Conservation (phyloP, 2,329 filamentous ascomycete genomes). For the Colletotrichum sansevieriae region DNA sequence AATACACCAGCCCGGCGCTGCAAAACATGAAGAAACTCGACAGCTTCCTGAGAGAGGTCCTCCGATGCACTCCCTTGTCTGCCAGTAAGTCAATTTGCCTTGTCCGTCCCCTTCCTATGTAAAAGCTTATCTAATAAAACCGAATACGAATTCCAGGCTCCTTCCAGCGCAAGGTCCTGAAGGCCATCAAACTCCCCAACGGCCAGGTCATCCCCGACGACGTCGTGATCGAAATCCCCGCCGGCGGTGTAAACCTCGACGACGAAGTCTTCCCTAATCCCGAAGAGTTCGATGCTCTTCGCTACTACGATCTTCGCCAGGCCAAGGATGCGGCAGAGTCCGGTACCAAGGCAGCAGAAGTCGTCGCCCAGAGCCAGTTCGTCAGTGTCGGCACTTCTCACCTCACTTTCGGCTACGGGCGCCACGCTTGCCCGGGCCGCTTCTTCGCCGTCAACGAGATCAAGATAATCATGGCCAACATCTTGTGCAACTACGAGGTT, state of each 20-base stretch:
- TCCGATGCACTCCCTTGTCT: conserved; percentile 49
- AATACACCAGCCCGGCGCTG: conserved; percentile 52
- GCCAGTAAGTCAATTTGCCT: conserved; percentile 4
- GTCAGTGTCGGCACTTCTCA: conserved; percentile 50
- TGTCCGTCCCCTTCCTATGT: background rate
- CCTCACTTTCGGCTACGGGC: conserved; percentile 42
- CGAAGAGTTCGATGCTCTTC: conserved; percentile 61
- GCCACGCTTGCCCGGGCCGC: conserved; percentile 41
- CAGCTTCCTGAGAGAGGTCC: conserved; percentile 56
- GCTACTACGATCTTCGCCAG: conserved; percentile 61
- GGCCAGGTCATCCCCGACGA: conserved; percentile 63
- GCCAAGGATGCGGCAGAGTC: conserved; percentile 32
- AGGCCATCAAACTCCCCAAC: conserved; percentile 65
- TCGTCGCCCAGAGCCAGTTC: conserved; percentile 53
- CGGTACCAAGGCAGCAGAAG: conserved; percentile 39
- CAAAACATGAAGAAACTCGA: conserved; percentile 56
- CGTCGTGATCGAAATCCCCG: conserved; percentile 56
- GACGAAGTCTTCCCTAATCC: conserved; percentile 53
- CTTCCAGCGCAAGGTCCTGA: conserved; percentile 64
- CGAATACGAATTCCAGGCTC: conserved; percentile 49
- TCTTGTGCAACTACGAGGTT: conserved; percentile 41
- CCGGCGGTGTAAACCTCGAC: conserved; percentile 54
- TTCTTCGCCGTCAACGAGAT: conserved; percentile 43
- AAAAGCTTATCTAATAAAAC: background rate
- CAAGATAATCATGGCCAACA: conserved; percentile 42